Percentiles rank a stretch among this genome's conserved stretches.
Conservation (phyloP, 2,329 filamentous ascomycete genomes). For the Decorospora gaudefroyi region DNA sequence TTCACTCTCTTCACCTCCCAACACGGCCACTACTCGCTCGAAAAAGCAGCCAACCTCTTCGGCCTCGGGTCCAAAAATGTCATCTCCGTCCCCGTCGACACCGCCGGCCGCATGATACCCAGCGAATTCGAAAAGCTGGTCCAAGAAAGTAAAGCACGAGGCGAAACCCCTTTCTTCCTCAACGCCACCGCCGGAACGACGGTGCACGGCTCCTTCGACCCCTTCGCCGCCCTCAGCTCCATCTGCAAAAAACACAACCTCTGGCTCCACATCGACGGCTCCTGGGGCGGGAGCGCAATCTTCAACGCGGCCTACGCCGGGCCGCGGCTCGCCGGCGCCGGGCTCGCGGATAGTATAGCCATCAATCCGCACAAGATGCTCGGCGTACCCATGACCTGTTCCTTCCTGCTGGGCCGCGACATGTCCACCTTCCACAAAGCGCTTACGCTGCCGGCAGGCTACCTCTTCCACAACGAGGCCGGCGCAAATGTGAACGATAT, state of each 20-base stretch:
- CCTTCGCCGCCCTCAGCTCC: constrained; percentile 68
- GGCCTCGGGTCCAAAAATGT: constrained; percentile 80
- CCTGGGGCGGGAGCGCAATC: constrained; percentile 83
- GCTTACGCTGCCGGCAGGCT: constrained; percentile 85
- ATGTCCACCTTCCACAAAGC: constrained; percentile 76
- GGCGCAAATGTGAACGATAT: constrained; percentile 53
- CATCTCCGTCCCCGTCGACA: constrained; percentile 74
- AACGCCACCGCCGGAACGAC: constrained; percentile 96
- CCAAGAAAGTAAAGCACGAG: constrained; percentile 63
- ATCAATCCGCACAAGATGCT: constrained; percentile 99
- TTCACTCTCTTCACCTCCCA: constrained; percentile 87
- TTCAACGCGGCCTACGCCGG: constrained; percentile 66
- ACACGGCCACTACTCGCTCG: constrained; percentile 92
- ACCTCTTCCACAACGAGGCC: constrained; percentile 57
- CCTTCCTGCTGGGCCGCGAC: constrained; percentile 81
- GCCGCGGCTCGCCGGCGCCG: constrained; percentile 68
- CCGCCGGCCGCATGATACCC: constrained; percentile 71
- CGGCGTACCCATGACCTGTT: constrained; percentile 86
- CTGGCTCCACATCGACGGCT: constrained; percentile 93
- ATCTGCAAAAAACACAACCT: constrained; percentile 73
- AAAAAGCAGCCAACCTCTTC: constrained; percentile 90
- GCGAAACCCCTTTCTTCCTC: constrained; percentile 87
- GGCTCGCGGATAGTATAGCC: constrained; percentile 79
- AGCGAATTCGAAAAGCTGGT: constrained; percentile 67
- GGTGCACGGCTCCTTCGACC: constrained; percentile 86